Percentiles rank a stretch among this genome's conserved stretches.
Evolutionary conservation across 371 early-diverging fungal species (phyloP).

Genomic region (Circinella umbellata): DNA sequence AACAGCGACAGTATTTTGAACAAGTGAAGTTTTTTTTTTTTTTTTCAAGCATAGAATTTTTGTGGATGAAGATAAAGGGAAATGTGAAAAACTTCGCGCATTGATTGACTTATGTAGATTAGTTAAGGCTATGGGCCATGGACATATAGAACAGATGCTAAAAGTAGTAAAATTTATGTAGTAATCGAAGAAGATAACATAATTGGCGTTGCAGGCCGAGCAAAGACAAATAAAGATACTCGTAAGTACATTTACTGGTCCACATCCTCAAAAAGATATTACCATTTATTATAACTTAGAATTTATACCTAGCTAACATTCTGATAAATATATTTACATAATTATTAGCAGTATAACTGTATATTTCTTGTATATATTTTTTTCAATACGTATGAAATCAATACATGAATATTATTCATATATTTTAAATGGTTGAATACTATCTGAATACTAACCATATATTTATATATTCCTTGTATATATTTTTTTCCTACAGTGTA

Average conservation of each 20-base stretch:
- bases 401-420: too few species aligned
- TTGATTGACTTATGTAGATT: background rate
- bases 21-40: constrained; percentile 1
- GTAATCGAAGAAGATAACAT: background rate
- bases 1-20: background rate
- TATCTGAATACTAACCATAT: too few species aligned
- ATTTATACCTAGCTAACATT: too few species aligned
- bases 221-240: background rate
- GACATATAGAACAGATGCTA: background rate
- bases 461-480: too few species aligned
- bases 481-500: too few species aligned
- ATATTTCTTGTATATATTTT: too few species aligned
- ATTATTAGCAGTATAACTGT: too few species aligned
- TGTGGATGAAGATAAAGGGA: background rate
- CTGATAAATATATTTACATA: too few species aligned
- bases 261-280: too few species aligned
- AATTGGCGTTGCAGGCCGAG: background rate
- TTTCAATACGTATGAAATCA: too few species aligned
- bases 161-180: background rate
- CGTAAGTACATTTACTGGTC: background rate
- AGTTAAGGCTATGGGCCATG: background rate
- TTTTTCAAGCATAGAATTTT: background rate
- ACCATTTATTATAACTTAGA: too few species aligned
- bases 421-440: too few species aligned
- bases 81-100: background rate